Conservation (phyloP, 2,329 filamentous ascomycete genomes). For the Trichophyton schoenleinii region DNA sequence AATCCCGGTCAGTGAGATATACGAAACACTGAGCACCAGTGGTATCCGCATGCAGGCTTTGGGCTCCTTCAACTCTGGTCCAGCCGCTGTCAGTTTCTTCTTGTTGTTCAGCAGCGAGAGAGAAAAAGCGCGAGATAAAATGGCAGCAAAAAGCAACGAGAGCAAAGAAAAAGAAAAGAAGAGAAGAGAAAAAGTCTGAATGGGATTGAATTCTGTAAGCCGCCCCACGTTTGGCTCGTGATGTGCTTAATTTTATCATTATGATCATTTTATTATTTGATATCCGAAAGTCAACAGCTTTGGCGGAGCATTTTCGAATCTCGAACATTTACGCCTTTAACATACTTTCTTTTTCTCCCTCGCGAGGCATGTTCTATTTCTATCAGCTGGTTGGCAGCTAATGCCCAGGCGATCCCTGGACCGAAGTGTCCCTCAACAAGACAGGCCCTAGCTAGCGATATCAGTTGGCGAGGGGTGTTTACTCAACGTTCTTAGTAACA, state of each 20-base stretch:
- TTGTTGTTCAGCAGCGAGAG: neutral
- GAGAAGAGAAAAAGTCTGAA: neutral
- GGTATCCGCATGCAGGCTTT: conserved; percentile 3
- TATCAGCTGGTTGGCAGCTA: neutral
- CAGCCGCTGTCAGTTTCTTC: neutral
- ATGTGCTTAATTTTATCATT: neutral
- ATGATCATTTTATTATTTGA: neutral
- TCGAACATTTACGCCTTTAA: neutral
- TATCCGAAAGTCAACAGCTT: conserved; percentile 3
- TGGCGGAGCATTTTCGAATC: neutral
- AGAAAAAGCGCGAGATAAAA: neutral
- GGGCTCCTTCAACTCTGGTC: neutral
- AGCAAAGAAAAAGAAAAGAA: neutral
- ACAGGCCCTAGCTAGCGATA: neutral
- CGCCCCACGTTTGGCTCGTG: conserved; percentile 2
- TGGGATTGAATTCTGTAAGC: neutral
- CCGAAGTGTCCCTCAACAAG: neutral
- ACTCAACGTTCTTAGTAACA: neutral
- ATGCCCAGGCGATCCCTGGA: neutral
- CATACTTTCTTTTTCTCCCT: neutral
- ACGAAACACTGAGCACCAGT: conserved; percentile 1
- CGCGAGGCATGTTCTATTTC: neutral
- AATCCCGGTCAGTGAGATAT: neutral
- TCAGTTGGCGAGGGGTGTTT: neutral
- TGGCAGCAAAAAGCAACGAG: neutral